Percentiles rank a stretch among this genome's conserved stretches.
These are phyloP conservation scores for Plasmopara muralis DNA, from an alignment of 352 stramenopile genomes.

Conservation along the genomic window DNA sequence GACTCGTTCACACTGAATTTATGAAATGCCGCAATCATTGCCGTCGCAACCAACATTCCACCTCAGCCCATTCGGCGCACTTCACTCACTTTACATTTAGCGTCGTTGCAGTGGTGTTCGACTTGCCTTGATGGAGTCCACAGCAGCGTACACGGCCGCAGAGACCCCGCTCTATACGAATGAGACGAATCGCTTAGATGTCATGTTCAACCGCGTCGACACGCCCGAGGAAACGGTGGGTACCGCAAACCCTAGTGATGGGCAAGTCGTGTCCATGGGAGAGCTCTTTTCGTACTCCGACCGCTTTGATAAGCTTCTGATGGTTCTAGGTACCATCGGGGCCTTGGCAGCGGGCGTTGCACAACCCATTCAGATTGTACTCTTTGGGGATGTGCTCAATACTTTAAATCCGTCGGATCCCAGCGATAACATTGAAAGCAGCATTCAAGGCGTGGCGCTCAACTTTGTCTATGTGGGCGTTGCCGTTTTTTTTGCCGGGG, in stretches of 20 bases:
- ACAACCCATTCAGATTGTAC: slow-evolving; percentile 62
- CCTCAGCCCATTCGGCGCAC: background rate
- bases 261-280: slow-evolving; percentile 35
- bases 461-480: slow-evolving; percentile 55
- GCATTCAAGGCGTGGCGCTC: slow-evolving; percentile 33
- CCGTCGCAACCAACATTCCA: slow-evolving; percentile 2
- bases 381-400: slow-evolving; percentile 69
- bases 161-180: slow-evolving; percentile 14
- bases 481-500: slow-evolving; percentile 41
- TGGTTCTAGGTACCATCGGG: slow-evolving; percentile 39
- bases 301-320: slow-evolving; percentile 43
- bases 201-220: slow-evolving; percentile 20
- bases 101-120: background rate
- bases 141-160: slow-evolving; percentile 12
- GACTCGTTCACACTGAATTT: slow-evolving; percentile 1
- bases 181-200: slow-evolving; percentile 23
- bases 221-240: slow-evolving; percentile 3
- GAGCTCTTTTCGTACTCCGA: slow-evolving; percentile 59
- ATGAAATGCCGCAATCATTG: slow-evolving; percentile 13
- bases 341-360: slow-evolving; percentile 37
- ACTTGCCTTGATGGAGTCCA: slow-evolving; percentile 11
- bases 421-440: slow-evolving; percentile 18
- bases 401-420: slow-evolving; percentile 47
- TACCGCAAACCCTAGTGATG: slow-evolving; percentile 20
- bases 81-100: slow-evolving; percentile 7